Evolutionary conservation across 768 basidiomycete genomes (phyloP), one percentile per base, ranked within the genome.

Genomic region (Pisolithus tinctorius): DNA sequence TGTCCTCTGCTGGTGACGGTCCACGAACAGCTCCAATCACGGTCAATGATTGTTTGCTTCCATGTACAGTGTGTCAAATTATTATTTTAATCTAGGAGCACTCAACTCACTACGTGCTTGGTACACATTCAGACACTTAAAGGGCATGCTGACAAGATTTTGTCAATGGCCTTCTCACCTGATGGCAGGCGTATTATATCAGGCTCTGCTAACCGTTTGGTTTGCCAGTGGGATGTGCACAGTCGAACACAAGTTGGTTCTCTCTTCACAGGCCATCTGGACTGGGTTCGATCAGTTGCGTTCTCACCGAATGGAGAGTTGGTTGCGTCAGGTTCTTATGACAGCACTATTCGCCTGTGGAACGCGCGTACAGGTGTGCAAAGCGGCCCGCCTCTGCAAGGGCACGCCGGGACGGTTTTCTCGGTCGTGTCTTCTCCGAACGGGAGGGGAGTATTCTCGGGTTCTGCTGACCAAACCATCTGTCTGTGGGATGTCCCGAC

Each of bases 281-380:
- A 41, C 40, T 41, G 7, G 23, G 40, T 41, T 23, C 16, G 26
- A 16, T 45, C 43, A 16, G 27, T 45, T 29, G 43, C 43, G 2
- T 45, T 45, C 27, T 45, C 43, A 17, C 43, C 43, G 4, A 27
- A 30, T 23, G 43, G 43, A 30, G 7, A n/a, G 6, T 17, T n/a
- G 11, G 39, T 51, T 10, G 29, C 49, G 14, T 51, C 50, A 16
- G 50, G 46, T 23, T 51, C 50, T 9, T 10, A 3, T 11, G 50
- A 51, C 26, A 37, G 23, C 17, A 51, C 38, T 5, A 31, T 51
- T 6, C 36, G 27, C 26, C 37, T 51, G 4, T 51, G 50, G 50
- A 27, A 48, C 39, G 26, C 8, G 9, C 20, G 29, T 8, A 39
- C 34, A 7, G 47, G 36, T 4, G 8, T 3, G 4, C 23, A 30